These are phyloP conservation scores for Pythium utonaiense DNA, from an alignment of 352 stramenopile genomes.

Conservation along the genomic window DNA sequence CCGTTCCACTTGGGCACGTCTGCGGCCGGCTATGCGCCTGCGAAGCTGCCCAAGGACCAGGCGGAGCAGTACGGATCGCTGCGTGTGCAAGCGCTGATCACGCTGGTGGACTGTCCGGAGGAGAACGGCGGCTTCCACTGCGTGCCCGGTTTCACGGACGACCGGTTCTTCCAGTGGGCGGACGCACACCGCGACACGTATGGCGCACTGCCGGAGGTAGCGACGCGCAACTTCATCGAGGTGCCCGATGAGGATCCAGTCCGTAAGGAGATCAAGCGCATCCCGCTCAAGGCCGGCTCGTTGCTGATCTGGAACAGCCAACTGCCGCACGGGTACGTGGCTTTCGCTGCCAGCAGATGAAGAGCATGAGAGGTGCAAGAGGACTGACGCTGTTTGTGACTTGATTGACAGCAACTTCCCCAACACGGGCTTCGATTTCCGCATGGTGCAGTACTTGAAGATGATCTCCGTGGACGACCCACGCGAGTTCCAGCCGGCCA, in stretches of 20 bases:
- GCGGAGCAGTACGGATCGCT: constrained; percentile 36
- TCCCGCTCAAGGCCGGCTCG: constrained; percentile 42
- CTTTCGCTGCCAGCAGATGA: too few relatives aligned
- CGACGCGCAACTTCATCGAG: constrained; percentile 42
- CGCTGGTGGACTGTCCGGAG: constrained; percentile 38
- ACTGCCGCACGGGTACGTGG: constrained; percentile 33
- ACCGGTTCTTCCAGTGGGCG: constrained; percentile 45
- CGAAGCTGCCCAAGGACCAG: constrained; percentile 13
- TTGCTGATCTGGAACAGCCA: constrained; percentile 52
- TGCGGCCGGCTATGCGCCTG: constrained; percentile 34
- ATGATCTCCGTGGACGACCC: constrained; percentile 42
- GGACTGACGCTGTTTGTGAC: not conserved
- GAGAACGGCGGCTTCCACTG: constrained; percentile 48
- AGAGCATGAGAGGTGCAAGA: too few relatives aligned
- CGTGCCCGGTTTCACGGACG: constrained; percentile 42
- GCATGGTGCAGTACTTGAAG: constrained; percentile 56
- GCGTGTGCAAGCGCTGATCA: constrained; percentile 40
- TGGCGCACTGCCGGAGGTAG: constrained; percentile 29
- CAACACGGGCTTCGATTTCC: constrained; percentile 42
- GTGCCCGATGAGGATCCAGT: constrained; percentile 41
- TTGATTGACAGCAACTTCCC: constrained; percentile 39
- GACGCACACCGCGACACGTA: constrained; percentile 29
- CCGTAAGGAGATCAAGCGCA: constrained; percentile 29
- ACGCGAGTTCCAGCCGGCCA: constrained; percentile 35
- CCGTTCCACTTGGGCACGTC: constrained; percentile 48